A percentile compares a stretch with the other conserved stretches of the same genome.
These are phyloP conservation scores for Cornus suecica DNA, from an alignment of 148 eudicot species.

Conservation along the genomic window DNA sequence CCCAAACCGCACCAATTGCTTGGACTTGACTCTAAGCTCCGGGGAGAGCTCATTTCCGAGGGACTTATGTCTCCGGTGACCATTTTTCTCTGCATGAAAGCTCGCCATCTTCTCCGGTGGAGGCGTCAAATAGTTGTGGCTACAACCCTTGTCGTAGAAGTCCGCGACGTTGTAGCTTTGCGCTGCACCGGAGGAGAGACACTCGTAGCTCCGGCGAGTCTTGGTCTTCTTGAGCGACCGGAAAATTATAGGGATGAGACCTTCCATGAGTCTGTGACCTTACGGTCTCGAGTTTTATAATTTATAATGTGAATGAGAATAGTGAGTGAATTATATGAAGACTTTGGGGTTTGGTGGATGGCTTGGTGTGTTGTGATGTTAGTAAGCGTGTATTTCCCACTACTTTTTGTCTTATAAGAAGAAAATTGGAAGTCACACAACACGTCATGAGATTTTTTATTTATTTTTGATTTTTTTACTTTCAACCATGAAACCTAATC, in stretches of 20 bases:
- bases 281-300: not conserved
- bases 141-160: slow-evolving; percentile 25
- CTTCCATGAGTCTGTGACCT: slow-evolving; percentile 33
- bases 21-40: slow-evolving; percentile 6
- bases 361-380: not conserved
- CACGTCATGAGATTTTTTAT: slow-evolving; percentile 1
- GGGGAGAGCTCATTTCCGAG: slow-evolving; percentile 11
- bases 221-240: slow-evolving; percentile 34
- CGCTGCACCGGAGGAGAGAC: slow-evolving; percentile 27
- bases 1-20: slow-evolving; percentile 34
- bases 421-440: not conserved
- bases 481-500: not conserved
- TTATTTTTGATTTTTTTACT: slow-evolving; percentile 1
- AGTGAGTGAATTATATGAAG: not conserved
- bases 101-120: slow-evolving; percentile 1
- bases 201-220: slow-evolving; percentile 32
- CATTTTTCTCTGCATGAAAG: not conserved
- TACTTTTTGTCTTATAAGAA: not conserved
- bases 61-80: slow-evolving; percentile 31
- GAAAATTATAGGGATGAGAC: slow-evolving; percentile 42
- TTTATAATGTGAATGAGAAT: not conserved
- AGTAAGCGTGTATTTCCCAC: not conserved
- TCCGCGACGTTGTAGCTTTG: slow-evolving; percentile 34
- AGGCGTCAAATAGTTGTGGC: not conserved
- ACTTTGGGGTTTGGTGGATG: slow-evolving; percentile 13